Evolutionary conservation across 371 early-diverging fungal genomes (phyloP), one percentile per base, ranked within the genome.

Genomic region (Zancudomyces culisetae): DNA sequence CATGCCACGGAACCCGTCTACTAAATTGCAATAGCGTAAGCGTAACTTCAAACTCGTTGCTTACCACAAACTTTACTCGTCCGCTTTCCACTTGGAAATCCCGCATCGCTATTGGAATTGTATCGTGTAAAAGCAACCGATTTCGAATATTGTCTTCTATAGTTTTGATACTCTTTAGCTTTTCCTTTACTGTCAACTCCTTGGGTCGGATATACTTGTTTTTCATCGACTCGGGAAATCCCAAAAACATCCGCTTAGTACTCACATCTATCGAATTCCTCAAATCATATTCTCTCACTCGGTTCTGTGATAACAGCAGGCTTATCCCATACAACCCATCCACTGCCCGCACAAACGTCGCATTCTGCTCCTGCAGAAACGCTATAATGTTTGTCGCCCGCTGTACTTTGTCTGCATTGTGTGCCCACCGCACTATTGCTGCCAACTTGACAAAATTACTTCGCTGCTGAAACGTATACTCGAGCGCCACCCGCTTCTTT

Each of bases 311-410:
- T 59, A 84, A 60, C 51, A 75, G 66, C 40, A 65, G 55, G 49
- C 75, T 76, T 20, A 79, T 75, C 35, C 73, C 77, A 60, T 76
- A 79, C 26, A 84, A 64, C 27, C 70, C 75, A 42, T 80, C 78
- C 22, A 80, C 80, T 1, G 85, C 71, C 40, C 69, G 68, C 28
- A 70, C 69, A 55, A 82, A 81, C 39, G 70, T 71, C 54, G 75
- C 70, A 61, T 82, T 84, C 58, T 82, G 81, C 55, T 75, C 71
- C 41, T 77, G 76, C 57, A 82, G 57, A 53, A 73, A 79, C 15
- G 80, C 80, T 66, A 82, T 80, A 40, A 77, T 76, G 55, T 80
- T 78, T 73, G 78, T 81, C 52, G 80, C 80, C 64, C 76, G 79
- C 64, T 83, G 80, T 24, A 83, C 74, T 55, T 80, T 74, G 29